Evolutionary conservation across 2,329 filamentous ascomycete species (phyloP), one percentile per base, ranked within the genome.

Genomic region (Apiospora phragmitis): DNA sequence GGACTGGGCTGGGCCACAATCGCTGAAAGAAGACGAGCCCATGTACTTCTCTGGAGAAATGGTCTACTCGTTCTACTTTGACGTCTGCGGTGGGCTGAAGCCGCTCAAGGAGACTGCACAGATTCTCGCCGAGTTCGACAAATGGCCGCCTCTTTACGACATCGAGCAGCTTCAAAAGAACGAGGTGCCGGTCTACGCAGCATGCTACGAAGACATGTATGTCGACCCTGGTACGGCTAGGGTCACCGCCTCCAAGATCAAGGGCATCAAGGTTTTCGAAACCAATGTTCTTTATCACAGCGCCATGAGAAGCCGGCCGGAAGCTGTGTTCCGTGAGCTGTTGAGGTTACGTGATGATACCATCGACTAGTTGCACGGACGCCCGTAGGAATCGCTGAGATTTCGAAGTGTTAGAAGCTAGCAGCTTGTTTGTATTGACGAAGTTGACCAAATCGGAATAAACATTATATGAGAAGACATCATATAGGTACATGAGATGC

Each of bases 171-270:
- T 98, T 66, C 87, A 86, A 24, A 88, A 86, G 76, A 98, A 98
- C 76, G 86, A 91, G 71, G 93, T 98, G 0, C 95, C 95, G 0
- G 90, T 97, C 0, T 98, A 96, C 77, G 92, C 94, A 1, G 94
- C 93, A 0, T 92, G 90, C 2, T 98, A 93, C 75, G 92, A 97
- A 73, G 94, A 97, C 79, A 96, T 98, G 93, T 98, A 97, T 77
- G 95, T 98, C 41, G 93, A 97, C 77, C 93, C 89, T 75, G 89
- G 89, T 8, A 83, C 94, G 69, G 92, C 93, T 11, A 87, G 89
- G 75, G 89, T 92, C 75, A 97, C 94, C 21, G 94, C 93, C 12
- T 83, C 83, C 51, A 88, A 91, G 77, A 93, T 98, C 79, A 92
- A 89, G 79, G 91, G 90, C 0, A 92, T 90, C 78, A 94, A 94